Percentiles rank a stretch among this genome's conserved stretches.
phyloP scores from a whole-genome alignment of 2,329 filamentous ascomycete genomes.

The Colletotrichum gloeosporioides region DNA sequence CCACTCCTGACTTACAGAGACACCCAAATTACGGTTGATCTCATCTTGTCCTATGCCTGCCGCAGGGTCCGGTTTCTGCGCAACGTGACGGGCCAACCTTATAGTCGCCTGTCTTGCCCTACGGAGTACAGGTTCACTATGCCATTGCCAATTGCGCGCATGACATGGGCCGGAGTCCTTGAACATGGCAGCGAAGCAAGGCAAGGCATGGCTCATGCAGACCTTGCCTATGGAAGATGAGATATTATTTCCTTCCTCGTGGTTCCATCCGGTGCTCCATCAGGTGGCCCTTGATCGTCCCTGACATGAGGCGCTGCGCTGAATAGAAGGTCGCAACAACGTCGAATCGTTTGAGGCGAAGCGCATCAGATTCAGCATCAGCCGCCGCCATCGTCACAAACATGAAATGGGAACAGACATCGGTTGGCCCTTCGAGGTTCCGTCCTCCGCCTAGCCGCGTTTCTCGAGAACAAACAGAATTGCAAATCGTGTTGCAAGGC shows the following conservation, averaged over 20 bases:
- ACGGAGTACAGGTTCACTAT: not conserved
- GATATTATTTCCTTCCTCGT: not conserved
- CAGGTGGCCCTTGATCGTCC: not conserved
- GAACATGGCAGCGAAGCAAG: not conserved
- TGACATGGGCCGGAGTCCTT: not conserved
- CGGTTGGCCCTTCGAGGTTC: not conserved
- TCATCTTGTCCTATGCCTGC: not conserved
- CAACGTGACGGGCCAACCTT: not conserved
- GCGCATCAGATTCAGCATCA: not conserved
- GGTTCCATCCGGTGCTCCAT: not conserved
- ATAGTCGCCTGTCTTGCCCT: not conserved
- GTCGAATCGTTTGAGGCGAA: not conserved
- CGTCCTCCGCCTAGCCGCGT: not conserved
- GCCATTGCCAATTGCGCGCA: not conserved
- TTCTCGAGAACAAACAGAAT: conserved; percentile 1
- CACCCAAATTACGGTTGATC: conserved; percentile 2
- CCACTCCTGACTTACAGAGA: not conserved
- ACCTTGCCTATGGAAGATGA: not conserved
- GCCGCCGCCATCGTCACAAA: not conserved
- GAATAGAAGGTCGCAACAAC: not conserved
- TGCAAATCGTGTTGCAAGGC: conserved; percentile 7
- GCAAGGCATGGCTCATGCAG: not conserved
- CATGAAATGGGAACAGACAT: not conserved
- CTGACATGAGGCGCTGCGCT: not conserved
- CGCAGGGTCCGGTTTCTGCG: not conserved